Evolutionary conservation across 176 grass and related monocot species (phyloP).

Genomic region (Metroxylon sagu): DNA sequence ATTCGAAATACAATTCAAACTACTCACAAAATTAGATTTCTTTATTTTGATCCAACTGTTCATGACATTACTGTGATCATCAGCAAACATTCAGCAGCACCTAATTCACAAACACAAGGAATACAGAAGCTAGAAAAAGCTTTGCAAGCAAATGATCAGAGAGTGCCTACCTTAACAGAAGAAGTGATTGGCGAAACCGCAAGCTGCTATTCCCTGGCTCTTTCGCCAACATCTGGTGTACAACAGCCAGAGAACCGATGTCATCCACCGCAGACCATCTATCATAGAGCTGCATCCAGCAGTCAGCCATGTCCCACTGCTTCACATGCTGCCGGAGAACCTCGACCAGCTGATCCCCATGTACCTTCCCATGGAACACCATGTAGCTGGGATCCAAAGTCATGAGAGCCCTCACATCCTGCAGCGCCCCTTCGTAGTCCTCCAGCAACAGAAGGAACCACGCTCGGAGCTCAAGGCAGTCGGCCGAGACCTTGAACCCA

Average conservation of each 20-base stretch:
- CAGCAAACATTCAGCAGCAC: too few species aligned
- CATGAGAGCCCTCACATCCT: slow-evolving; percentile 65
- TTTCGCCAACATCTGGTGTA: slow-evolving; percentile 83
- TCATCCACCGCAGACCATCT: slow-evolving; percentile 92
- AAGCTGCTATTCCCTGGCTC: slow-evolving; percentile 84
- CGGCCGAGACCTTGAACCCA: slow-evolving; percentile 65
- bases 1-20: too few species aligned
- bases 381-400: slow-evolving; percentile 67
- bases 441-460: slow-evolving; percentile 65
- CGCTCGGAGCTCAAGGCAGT: slow-evolving; percentile 80
- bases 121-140: too few species aligned
- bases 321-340: slow-evolving; percentile 50
- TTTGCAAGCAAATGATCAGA: neutral
- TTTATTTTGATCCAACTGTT: too few species aligned
- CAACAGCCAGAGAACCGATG: slow-evolving; percentile 77
- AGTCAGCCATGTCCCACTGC: slow-evolving; percentile 92
- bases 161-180: slow-evolving; percentile 55
- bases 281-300: slow-evolving; percentile 97
- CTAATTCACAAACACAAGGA: neutral
- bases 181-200: slow-evolving; percentile 84
- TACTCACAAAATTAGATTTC: too few species aligned
- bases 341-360: slow-evolving; percentile 77
- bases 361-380: slow-evolving; percentile 85
- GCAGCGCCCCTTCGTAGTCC: slow-evolving; percentile 56
- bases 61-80: too few species aligned